phyloP scores from a whole-genome alignment of 1,284 basidiomycete genomes.

The Veloporphyrellus conicus region DNA sequence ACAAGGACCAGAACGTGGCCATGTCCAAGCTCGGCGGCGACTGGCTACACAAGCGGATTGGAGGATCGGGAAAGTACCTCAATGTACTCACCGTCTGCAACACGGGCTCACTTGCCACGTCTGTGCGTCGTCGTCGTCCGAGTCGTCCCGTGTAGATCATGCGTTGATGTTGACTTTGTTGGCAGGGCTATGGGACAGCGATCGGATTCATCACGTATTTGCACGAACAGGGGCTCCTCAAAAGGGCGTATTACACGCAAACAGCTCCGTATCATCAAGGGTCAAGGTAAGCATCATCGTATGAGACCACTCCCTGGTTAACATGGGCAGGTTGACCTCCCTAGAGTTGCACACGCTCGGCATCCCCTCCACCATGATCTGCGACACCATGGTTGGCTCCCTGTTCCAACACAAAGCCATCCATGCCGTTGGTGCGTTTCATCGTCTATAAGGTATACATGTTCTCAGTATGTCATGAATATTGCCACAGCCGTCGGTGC shows the following conservation, averaged over 20 bases:
- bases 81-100: constrained; percentile 94
- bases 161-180: constrained; percentile 7
- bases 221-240: constrained; percentile 70
- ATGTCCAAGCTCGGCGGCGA: constrained; percentile 82
- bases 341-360: constrained; percentile 79
- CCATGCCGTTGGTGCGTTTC: constrained; percentile 73
- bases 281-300: constrained; percentile 48
- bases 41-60: constrained; percentile 60
- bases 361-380: constrained; percentile 88
- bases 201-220: constrained; percentile 89
- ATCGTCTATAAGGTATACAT: no score
- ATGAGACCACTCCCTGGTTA: background rate
- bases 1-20: constrained; percentile 74
- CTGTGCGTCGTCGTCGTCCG: constrained; percentile 45
- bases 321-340: constrained; percentile 64
- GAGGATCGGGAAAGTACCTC: constrained; percentile 47
- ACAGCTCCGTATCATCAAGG: constrained; percentile 93
- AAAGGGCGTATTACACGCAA: constrained; percentile 85
- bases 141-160: background rate
- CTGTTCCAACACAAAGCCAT: constrained; percentile 83
- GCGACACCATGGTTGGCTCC: constrained; percentile 92
- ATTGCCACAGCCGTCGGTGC: constrained; percentile 67
- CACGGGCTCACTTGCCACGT: constrained; percentile 88
- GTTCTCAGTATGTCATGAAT: no score
- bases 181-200: constrained; percentile 87